A percentile compares a stretch with the other conserved stretches of the same genome.
These are phyloP conservation scores for Trichoderma gamsii DNA, from an alignment of 495 filamentous ascomycete species.

Conservation along the genomic window DNA sequence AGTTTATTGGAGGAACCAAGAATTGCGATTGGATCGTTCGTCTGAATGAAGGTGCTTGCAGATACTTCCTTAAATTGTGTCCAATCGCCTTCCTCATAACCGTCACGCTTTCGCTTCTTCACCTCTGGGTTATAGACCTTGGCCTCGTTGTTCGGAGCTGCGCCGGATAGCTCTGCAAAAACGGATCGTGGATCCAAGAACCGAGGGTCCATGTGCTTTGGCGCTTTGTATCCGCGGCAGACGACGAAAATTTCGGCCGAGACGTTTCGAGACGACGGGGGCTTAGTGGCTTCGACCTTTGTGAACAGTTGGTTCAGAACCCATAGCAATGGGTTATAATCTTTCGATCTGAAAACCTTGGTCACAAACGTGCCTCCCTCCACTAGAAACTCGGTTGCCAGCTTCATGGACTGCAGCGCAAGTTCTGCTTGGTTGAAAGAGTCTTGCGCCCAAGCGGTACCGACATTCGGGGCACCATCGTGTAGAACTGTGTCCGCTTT, in stretches of 20 bases:
- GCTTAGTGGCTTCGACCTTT: slow-evolving; percentile 94
- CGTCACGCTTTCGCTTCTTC: slow-evolving; percentile 94
- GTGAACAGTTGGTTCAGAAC: slow-evolving; percentile 95
- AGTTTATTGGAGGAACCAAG: slow-evolving; percentile 80
- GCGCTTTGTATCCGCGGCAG: slow-evolving; percentile 82
- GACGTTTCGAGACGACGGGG: slow-evolving; percentile 89
- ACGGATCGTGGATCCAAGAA: slow-evolving; percentile 87
- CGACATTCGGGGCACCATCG: slow-evolving; percentile 96
- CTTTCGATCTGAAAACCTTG: slow-evolving; percentile 96
- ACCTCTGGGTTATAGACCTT: slow-evolving; percentile 96
- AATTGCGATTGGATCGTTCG: slow-evolving; percentile 91
- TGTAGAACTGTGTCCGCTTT: slow-evolving; percentile 97
- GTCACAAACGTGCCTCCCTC: slow-evolving; percentile 94
- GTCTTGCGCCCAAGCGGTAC: slow-evolving; percentile 97
- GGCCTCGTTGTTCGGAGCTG: slow-evolving; percentile 91
- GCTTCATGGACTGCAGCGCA: slow-evolving; percentile 82
- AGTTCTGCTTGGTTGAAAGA: slow-evolving; percentile 96
- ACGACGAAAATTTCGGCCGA: slow-evolving; percentile 98
- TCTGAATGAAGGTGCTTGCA: slow-evolving; percentile 91
- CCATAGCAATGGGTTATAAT: slow-evolving; percentile 94
- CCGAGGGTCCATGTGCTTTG: slow-evolving; percentile 84
- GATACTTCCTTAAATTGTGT: slow-evolving; percentile 84
- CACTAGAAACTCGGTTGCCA: slow-evolving; percentile 87
- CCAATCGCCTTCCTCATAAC: slow-evolving; percentile 95
- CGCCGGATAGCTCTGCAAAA: slow-evolving; percentile 87